Evolutionary conservation across 192 early-diverging fungal species (phyloP).

Genomic region (Mycoemilia scoparia): DNA sequence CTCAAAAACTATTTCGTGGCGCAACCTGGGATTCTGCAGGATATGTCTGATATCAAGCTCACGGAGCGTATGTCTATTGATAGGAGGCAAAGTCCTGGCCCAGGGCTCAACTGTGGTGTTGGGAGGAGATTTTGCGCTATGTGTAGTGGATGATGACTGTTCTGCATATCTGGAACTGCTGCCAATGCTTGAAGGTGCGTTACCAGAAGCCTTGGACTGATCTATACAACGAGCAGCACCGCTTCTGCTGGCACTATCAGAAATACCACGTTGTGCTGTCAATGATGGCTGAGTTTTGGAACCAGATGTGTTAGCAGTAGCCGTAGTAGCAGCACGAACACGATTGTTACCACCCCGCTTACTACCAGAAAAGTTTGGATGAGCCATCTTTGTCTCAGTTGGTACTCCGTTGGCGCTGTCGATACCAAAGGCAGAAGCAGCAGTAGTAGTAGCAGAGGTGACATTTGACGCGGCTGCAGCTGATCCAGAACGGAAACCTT

Average conservation of each 20-base stretch:
- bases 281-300: constrained; percentile 1
- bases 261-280: not conserved
- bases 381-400: too few relatives aligned
- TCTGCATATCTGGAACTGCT: constrained; percentile 1
- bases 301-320: too few relatives aligned
- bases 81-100: constrained; percentile 44
- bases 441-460: too few relatives aligned
- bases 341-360: too few relatives aligned
- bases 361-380: too few relatives aligned
- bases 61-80: constrained; percentile 71
- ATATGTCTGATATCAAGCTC: constrained; percentile 73
- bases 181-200: not conserved
- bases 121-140: not conserved
- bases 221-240: not conserved
- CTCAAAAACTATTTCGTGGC: constrained; percentile 82
- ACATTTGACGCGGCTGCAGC: too few relatives aligned
- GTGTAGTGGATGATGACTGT: not conserved
- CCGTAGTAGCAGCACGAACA: too few relatives aligned
- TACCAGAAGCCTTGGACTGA: not conserved
- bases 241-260: constrained; percentile 1
- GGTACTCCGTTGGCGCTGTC: too few relatives aligned
- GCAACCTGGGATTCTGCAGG: constrained; percentile 62
- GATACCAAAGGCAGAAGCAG: too few relatives aligned
- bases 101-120: not conserved
- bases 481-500: too few relatives aligned